Evolutionary conservation across 1,284 basidiomycete genomes (phyloP).

Genomic region (Butyriboletus appendiculatus): DNA sequence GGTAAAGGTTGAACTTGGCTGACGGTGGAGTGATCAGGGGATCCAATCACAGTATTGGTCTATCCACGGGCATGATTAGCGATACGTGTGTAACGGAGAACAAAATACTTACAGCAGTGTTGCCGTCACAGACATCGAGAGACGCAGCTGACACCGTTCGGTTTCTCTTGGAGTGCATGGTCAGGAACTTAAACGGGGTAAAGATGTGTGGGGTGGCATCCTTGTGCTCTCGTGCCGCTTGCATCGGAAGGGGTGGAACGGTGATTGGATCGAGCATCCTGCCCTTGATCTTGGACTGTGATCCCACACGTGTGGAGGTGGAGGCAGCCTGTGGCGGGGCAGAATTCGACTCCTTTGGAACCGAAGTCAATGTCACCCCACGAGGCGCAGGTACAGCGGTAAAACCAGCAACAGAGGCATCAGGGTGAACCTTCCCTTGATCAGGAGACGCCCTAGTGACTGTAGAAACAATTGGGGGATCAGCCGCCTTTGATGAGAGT

Average conservation of each 20-base stretch:
- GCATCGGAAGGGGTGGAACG: conserved; percentile 17
- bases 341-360: conserved; percentile 17
- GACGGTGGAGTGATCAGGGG: conserved; percentile 68
- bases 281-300: conserved; percentile 23
- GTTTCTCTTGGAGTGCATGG: conserved; percentile 51
- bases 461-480: conserved; percentile 18
- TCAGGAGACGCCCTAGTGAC: conserved; percentile 24
- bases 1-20: conserved; percentile 50
- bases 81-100: background rate
- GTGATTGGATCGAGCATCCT: conserved; percentile 32
- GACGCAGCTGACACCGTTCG: conserved; percentile 73
- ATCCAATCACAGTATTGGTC: conserved; percentile 72
- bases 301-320: conserved; percentile 6
- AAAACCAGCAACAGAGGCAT: conserved; percentile 6
- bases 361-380: conserved; percentile 10
- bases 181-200: conserved; percentile 59
- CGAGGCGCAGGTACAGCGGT: conserved; percentile 10
- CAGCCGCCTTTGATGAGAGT: conserved; percentile 32
- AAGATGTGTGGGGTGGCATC: conserved; percentile 50
- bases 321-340: conserved; percentile 3
- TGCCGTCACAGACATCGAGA: conserved; percentile 73
- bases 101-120: conserved; percentile 54
- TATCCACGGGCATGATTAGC: conserved; percentile 29
- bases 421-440: conserved; percentile 17
- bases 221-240: conserved; percentile 35